These are phyloP conservation scores for Talaromyces sp. DNA, from an alignment of 2,329 filamentous ascomycete genomes.

Conservation along the genomic window DNA sequence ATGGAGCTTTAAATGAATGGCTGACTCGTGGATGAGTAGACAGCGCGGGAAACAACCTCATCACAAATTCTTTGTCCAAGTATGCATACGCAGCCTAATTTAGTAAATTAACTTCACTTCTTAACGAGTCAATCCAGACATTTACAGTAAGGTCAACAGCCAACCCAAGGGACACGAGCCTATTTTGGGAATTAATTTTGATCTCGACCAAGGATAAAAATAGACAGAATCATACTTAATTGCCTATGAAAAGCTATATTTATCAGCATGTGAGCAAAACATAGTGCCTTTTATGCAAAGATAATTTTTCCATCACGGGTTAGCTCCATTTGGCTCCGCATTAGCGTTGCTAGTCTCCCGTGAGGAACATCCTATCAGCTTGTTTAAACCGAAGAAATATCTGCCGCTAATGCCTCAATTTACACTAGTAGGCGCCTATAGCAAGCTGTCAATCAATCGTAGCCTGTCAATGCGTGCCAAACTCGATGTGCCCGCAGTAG, in stretches of 20 bases:
- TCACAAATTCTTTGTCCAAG: too few relatives aligned
- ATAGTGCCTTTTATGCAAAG: neutral
- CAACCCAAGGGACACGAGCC: neutral
- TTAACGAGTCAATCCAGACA: too few relatives aligned
- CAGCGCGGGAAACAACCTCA: too few relatives aligned
- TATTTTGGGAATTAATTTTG: neutral
- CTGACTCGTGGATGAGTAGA: too few relatives aligned
- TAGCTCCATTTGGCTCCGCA: neutral
- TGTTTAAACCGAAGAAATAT: neutral
- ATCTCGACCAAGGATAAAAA: neutral
- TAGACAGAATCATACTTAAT: neutral
- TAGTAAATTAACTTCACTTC: too few relatives aligned
- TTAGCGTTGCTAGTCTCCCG: neutral
- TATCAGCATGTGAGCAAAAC: neutral
- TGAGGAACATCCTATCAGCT: neutral
- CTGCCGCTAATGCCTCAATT: neutral
- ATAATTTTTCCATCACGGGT: neutral
- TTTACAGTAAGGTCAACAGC: neutral
- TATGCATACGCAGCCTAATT: too few relatives aligned
- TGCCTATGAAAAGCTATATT: neutral
- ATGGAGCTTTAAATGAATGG: too few relatives aligned
- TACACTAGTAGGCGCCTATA: neutral
- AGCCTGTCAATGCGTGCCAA: conserved; percentile 16
- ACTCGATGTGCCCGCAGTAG: conserved; percentile 9
- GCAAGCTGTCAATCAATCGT: conserved; percentile 1